These are phyloP conservation scores for Talaromyces adpressus DNA, from an alignment of 495 filamentous ascomycete species.

Conservation along the genomic window DNA sequence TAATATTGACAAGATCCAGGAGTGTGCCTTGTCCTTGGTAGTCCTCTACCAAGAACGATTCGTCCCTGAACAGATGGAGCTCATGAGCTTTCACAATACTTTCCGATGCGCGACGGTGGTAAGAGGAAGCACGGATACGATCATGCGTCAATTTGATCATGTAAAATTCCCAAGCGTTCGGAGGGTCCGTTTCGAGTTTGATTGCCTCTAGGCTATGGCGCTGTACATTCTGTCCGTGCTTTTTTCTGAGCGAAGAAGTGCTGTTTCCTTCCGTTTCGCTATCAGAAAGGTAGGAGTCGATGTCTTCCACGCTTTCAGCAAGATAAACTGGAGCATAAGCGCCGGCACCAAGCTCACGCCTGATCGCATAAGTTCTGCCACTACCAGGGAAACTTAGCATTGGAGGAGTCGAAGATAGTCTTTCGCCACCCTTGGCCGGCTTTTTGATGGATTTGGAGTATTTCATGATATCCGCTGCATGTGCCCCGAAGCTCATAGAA, in stretches of 20 bases:
- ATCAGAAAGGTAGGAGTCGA: constrained; percentile 29
- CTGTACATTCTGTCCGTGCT: constrained; percentile 1
- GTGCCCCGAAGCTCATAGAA: constrained; percentile 46
- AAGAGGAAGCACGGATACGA: constrained; percentile 49
- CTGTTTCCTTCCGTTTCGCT: constrained; percentile 19
- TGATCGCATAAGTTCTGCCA: constrained; percentile 61
- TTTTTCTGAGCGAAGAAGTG: constrained; percentile 10
- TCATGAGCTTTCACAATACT: constrained; percentile 78
- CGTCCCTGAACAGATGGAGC: constrained; percentile 79
- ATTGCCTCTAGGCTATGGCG: constrained; percentile 68
- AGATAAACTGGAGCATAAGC: constrained; percentile 95
- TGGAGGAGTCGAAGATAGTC: constrained; percentile 51
- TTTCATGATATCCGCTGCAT: constrained; percentile 67
- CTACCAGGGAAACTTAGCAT: constrained; percentile 59
- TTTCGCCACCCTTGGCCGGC: constrained; percentile 43
- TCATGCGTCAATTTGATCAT: constrained; percentile 78
- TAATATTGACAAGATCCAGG: constrained; percentile 84
- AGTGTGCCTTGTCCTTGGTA: constrained; percentile 87
- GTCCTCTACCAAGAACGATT: constrained; percentile 80
- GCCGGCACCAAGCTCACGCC: constrained; percentile 83
- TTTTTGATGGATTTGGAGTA: constrained; percentile 64
- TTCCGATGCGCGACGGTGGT: constrained; percentile 51
- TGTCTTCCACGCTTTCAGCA: constrained; percentile 60
- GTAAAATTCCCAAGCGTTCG: constrained; percentile 90
- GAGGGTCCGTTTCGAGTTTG: constrained; percentile 82